Evolutionary conservation across 1,284 basidiomycete genomes (phyloP), one percentile per base, ranked within the genome.

Genomic region (Cryptococcus sp.): DNA sequence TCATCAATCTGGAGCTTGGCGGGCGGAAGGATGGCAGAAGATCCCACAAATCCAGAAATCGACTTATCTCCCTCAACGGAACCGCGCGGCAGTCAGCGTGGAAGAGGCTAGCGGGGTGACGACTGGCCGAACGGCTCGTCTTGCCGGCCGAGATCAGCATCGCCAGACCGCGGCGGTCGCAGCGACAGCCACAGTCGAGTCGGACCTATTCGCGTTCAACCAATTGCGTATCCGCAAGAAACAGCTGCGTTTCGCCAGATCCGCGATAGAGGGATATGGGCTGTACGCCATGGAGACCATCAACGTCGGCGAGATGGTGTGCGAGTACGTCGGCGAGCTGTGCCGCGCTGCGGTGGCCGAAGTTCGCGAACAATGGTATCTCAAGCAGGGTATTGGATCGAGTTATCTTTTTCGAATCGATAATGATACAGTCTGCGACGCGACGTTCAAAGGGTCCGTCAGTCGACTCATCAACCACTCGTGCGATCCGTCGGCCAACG

Each of bases 271-370:
- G 77, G 94, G 96, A 69, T 99, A 95, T 90, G 95, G 96, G 5
- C 76, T 99, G 71, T 96, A 95, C 74, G 92, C 93, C 35, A 89
- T 94, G 87, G 93, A 96, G 82, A 86, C 87, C 71, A 98, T 99
- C 69, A 87, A 90, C 16, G 82, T 86, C 20, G 93, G 93, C 5
- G 96, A 99, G 79, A 98, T 99, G 93, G 95, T 99, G 46, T 98
- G 99, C 79, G 96, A 99, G 81, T 99, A 99, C 72, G 96, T 99
- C 10, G 96, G 96, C 38, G 96, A 99, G 82, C 85, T 98, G 61
- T 90, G 96, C 64, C 85, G 96, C 23, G 92, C 94, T 56, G 90
- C 92, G 69, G 93, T 99, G 5, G 95, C 96, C 25, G 96, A 99
- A 74, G 91, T 94, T 76, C 85, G 96, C 54, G 96, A 99, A 82